Evolutionary conservation across 108 stramenopile species (phyloP), one percentile per base, ranked within the genome.

Genomic region (Conticribra guillardii): DNA sequence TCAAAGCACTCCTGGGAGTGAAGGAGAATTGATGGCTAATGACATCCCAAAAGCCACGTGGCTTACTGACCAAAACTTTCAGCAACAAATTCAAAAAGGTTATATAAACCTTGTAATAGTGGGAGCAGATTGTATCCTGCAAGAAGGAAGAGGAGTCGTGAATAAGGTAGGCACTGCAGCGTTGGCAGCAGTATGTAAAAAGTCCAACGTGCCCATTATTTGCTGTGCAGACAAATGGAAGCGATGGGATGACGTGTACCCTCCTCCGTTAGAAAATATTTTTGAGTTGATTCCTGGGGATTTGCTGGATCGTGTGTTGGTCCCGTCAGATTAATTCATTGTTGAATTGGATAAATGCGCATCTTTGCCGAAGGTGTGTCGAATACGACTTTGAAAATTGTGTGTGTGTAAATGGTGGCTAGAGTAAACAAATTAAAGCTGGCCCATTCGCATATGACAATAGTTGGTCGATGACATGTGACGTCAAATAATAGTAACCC

Each of bases 221-320:
- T 85, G 81, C 29, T 75, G 67, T 49, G 56, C 84, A 21, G 84
- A 85, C 47, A 53, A 67, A 31, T 85, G 77, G 79, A 85, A 85
- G 49, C 2, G 74, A 9, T 85, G 84, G 84, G 59, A 75, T 24
- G 84, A 85, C 55, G 31, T 45, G 46, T 82, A 79, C 60, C 65
- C 81, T 58, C 84, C 84, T n/a, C 77, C 77, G n/a, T 48, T 85
- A 9, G 84, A 85, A 62, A 60, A 56, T 7, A 81, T 85, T 37
- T 85, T 85, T 61, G 84, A 85, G 37, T 46, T 75, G 1, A 58
- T 82, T 41, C 73, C 84, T 24, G 28, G 29, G 4, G 70, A 70
- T 1, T 31, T 54, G 54, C 28, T 83, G n/a, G 64, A 65, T 60
- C 29, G 57, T 18, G 58, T 80, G 16, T 7, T 79, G 46, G 51